Conservation (phyloP, 2,329 filamentous ascomycete genomes). For the Aspergillus sp. region DNA sequence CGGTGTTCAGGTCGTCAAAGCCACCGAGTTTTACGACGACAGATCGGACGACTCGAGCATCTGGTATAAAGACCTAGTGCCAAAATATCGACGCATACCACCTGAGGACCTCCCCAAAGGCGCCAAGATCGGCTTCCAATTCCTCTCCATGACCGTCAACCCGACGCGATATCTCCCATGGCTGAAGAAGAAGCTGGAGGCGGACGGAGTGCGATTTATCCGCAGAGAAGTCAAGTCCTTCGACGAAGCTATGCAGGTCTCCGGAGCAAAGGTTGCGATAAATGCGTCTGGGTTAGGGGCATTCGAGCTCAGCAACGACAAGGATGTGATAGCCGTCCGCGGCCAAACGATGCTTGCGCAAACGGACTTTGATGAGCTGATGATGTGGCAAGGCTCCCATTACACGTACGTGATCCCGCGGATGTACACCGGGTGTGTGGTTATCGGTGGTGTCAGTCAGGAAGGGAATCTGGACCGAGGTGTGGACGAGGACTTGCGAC, state of each 20-base stretch:
- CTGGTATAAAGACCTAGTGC: conserved; percentile 20
- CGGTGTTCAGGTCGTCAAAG: conserved; percentile 18
- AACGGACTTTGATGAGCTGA: conserved; percentile 15
- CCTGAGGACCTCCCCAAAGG: conserved; percentile 8
- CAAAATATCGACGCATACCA: conserved; percentile 12
- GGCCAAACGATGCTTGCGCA: conserved; percentile 23
- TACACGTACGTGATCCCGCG: conserved; percentile 24
- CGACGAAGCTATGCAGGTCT: conserved; percentile 6
- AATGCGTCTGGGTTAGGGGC: conserved; percentile 20
- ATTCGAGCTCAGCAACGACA: conserved; percentile 19
- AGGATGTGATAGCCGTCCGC: conserved; percentile 32
- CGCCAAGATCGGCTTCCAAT: conserved; percentile 15
- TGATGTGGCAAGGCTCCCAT: conserved; percentile 19
- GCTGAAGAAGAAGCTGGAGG: conserved; percentile 14
- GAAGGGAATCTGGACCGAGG: conserved; percentile 8
- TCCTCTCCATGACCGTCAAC: conserved; percentile 16
- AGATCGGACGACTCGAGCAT: conserved; percentile 16
- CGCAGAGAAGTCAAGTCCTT: conserved; percentile 10
- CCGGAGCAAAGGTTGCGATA: conserved; percentile 8
- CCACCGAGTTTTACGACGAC: conserved; percentile 18
- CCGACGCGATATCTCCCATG: conserved; percentile 13
- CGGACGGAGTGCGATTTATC: conserved; percentile 12
- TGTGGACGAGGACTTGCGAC: conserved; percentile 6
- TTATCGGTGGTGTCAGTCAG: conserved; percentile 20
- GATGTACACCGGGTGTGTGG: conserved; percentile 16